Base-by-base conservation (phyloP, 176 grass and related monocot species). In the Bromus sterilis region DNA sequence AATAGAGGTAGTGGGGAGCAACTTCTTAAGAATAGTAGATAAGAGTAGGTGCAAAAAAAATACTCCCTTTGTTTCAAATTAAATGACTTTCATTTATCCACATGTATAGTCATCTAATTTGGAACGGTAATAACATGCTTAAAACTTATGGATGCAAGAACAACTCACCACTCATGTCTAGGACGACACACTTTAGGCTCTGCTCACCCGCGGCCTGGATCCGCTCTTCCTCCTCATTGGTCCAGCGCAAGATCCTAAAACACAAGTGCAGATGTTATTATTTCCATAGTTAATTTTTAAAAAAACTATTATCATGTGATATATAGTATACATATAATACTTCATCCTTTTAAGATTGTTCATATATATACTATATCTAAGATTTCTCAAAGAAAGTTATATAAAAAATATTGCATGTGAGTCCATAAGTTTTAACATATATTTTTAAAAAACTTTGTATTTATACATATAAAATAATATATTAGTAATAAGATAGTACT, bases 111-210 rank as follows among this genome's bases (percentile, higher is more conserved):
- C n/a, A n/a, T n/a, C n/a, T n/a, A n/a, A n/a, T n/a, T n/a, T n/a
- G n/a, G n/a, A n/a, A n/a, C n/a, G n/a, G n/a, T n/a, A n/a, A n/a
- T n/a, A n/a, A n/a, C n/a, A n/a, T n/a, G n/a, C n/a, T n/a, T 44
- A 49, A 78, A n/a, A 39, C 18, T 7, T 32, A 21, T 21, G 18
- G 12, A 34, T 11, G 29, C 13, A 23, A 37, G 23, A 64, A 62
- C 81, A 56, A 69, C 82, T 89, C 79, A 95, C 93, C 93, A 86
- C 91, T 65, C 86, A 97, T 80, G 66, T 97, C 94, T 2, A 97
- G 80, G 25, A 94, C 82, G 4, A 94, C 59, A 70, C 93, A 93
- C 23, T 74, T 76, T 72, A 91, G 41, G 10, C 30, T 78, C 66
- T 67, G 76, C 41, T 79, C 59, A 6, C 71, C 56, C 41, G 80